Base-by-base conservation (phyloP, 1,139 yeast species). In the Kodamaea suecica region DNA sequence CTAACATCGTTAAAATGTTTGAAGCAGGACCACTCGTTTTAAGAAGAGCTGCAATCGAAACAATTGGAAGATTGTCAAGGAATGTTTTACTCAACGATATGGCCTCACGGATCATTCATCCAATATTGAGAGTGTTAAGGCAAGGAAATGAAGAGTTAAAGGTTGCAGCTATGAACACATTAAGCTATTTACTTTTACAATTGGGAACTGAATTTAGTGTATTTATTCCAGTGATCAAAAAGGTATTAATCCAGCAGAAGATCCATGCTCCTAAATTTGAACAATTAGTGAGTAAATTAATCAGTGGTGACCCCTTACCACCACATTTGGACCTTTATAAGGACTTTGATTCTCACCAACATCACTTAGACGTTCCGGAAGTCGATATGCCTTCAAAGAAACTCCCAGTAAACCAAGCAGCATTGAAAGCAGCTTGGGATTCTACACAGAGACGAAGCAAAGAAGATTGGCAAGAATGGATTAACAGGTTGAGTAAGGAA, bases 391-490 rank as follows among this genome's bases (percentile, higher is more conserved):
- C 84, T 2, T 71, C 84, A 11, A 80, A 81, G 49, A 87, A 86
- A 49, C 65, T 90, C 8, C 90, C 95, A 0, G 87, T 85, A 10
- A 83, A 85, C 47, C 90, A 84, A 43, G 80, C 76, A 36, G 82
- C 81, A 4, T 66, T 85, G 45, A 84, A 85, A 50, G 75, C 78
- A 31, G 88, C 94, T 1, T 94, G 98, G 98, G 96, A 88, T 49
- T 84, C 95, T 12, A 78, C 84, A 19, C 92, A 87, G 47, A 76
- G 94, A 44, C 75, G 95, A 30, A 87, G 97, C 0, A 79, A 83
- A 47, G 98, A 90, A 51, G 98, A 92, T 49, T 94, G 98, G 98
- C 90, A 84, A 52, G 98, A 92, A 52, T 94, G 99, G 99, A 80
- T 90, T 45, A 76, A 95, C 36, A 70, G 94, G 39, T 67, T 94